These are phyloP conservation scores for Gossypium bickii DNA, from an alignment of 345 rosid genomes.

Conservation along the genomic window DNA sequence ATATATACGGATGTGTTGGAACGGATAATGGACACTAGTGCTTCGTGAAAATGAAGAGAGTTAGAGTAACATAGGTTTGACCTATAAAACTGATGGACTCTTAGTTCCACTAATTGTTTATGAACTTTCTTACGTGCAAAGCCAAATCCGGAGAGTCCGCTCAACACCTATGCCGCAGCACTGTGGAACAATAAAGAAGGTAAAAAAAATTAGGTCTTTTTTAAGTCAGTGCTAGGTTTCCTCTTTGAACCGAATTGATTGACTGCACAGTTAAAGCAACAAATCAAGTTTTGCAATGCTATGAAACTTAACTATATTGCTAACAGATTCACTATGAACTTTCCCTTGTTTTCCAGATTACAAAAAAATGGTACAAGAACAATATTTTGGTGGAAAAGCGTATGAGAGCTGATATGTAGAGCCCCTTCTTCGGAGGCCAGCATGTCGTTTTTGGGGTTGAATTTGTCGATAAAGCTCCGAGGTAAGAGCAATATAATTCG, in stretches of 20 bases:
- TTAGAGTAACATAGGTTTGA: background rate
- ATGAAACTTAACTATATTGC: background rate
- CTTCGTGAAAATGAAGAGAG: too few relatives aligned
- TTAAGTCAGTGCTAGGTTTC: too few relatives aligned
- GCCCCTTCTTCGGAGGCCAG: background rate
- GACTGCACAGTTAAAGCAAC: too few relatives aligned
- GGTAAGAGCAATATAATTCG: too few relatives aligned
- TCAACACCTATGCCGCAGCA: conserved; percentile 58
- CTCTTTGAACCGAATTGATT: too few relatives aligned
- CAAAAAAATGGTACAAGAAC: conserved; percentile 52
- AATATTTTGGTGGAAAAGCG: conserved; percentile 32
- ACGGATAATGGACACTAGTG: too few relatives aligned
- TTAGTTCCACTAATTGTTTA: background rate
- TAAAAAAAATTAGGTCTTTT: background rate
- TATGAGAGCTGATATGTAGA: conserved; percentile 27
- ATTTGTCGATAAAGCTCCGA: too few relatives aligned
- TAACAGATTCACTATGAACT: background rate
- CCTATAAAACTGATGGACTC: background rate
- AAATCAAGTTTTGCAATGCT: too few relatives aligned
- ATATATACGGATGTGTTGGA: too few relatives aligned
- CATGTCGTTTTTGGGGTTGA: background rate
- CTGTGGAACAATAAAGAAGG: conserved; percentile 52
- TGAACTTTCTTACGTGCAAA: conserved; percentile 31
- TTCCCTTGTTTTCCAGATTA: conserved; percentile 29
- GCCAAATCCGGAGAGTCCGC: conserved; percentile 57